These are phyloP conservation scores for Starmerella roubikii DNA, from an alignment of 805 yeast genomes.

Conservation along the genomic window DNA sequence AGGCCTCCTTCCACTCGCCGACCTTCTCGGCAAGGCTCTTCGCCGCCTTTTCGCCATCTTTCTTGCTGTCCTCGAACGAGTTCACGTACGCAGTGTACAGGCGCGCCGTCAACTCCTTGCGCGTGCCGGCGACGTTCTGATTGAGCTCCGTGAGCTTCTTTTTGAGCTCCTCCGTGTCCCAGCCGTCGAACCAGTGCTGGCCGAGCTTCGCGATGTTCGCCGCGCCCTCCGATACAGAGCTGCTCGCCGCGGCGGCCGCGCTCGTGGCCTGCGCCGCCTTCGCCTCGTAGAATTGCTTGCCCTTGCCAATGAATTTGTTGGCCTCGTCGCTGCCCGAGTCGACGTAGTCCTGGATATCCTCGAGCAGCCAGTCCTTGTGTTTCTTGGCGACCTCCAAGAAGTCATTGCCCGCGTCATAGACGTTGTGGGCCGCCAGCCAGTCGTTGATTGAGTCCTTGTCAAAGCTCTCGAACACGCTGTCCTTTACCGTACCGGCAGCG, in stretches of 20 bases:
- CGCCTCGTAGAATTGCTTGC: slow-evolving; percentile 16
- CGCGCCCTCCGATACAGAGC: slow-evolving; percentile 30
- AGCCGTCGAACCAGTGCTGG: slow-evolving; percentile 38
- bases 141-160: slow-evolving; percentile 38
- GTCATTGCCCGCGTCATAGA: slow-evolving; percentile 19
- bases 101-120: slow-evolving; percentile 34
- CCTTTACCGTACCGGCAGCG: slow-evolving; percentile 27
- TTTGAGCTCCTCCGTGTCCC: slow-evolving; percentile 39
- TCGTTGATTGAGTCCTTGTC: slow-evolving; percentile 30
- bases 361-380: slow-evolving; percentile 25
- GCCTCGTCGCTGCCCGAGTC: slow-evolving; percentile 12
- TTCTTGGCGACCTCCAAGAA: slow-evolving; percentile 22
- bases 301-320: slow-evolving; percentile 14
- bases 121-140: slow-evolving; percentile 30
- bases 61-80: slow-evolving; percentile 34
- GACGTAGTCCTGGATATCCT: slow-evolving; percentile 19
- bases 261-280: slow-evolving; percentile 3
- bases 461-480: slow-evolving; percentile 31
- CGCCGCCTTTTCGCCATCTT: slow-evolving; percentile 29
- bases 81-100: slow-evolving; percentile 36
- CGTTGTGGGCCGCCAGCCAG: slow-evolving; percentile 32
- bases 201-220: slow-evolving; percentile 32
- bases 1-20: slow-evolving; percentile 30
- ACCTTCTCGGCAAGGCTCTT: slow-evolving; percentile 28
- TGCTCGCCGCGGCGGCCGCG: slow-evolving; percentile 21